These are phyloP conservation scores for Debaryomyces subglobosus DNA, from an alignment of 1,139 yeast species.

Conservation along the genomic window DNA sequence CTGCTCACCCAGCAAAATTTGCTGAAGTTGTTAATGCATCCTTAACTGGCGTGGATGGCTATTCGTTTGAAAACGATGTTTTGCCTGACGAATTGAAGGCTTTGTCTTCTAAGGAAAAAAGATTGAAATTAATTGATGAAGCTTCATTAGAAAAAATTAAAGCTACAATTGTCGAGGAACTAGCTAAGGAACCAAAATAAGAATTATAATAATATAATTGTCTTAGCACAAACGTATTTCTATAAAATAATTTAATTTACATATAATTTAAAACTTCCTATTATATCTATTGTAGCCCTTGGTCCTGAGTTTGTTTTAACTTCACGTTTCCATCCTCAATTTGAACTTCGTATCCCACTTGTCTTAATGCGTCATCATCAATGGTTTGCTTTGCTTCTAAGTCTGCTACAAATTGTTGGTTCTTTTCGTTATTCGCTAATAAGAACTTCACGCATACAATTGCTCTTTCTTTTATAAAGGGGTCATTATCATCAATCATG, in stretches of 20 bases:
- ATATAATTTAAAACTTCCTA: background rate
- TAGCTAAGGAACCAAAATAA: constrained; percentile 44
- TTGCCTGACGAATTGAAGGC: constrained; percentile 85
- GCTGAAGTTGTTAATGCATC: constrained; percentile 93
- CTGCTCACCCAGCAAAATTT: constrained; percentile 98
- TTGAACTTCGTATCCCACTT: constrained; percentile 44
- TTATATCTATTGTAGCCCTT: background rate
- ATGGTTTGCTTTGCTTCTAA: constrained; percentile 41
- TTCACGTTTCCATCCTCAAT: constrained; percentile 40
- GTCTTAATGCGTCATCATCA: constrained; percentile 38
- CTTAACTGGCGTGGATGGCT: constrained; percentile 62
- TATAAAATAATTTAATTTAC: constrained; percentile 6
- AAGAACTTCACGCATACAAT: constrained; percentile 76
- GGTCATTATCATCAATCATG: constrained; percentile 84
- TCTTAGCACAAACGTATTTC: background rate
- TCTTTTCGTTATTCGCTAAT: constrained; percentile 61
- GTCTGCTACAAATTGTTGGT: constrained; percentile 73
- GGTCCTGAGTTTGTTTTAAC: constrained; percentile 17
- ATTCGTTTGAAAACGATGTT: constrained; percentile 85
- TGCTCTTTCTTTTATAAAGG: constrained; percentile 83
- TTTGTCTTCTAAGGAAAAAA: constrained; percentile 71
- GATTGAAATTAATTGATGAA: constrained; percentile 72
- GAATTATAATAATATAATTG: background rate
- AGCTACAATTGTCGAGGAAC: constrained; percentile 69
- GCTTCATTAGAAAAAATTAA: constrained; percentile 77